Percentiles rank a stretch among this genome's conserved stretches.
phyloP scores from a whole-genome alignment of 2,329 filamentous ascomycete species.

The Eutypella sp. region DNA sequence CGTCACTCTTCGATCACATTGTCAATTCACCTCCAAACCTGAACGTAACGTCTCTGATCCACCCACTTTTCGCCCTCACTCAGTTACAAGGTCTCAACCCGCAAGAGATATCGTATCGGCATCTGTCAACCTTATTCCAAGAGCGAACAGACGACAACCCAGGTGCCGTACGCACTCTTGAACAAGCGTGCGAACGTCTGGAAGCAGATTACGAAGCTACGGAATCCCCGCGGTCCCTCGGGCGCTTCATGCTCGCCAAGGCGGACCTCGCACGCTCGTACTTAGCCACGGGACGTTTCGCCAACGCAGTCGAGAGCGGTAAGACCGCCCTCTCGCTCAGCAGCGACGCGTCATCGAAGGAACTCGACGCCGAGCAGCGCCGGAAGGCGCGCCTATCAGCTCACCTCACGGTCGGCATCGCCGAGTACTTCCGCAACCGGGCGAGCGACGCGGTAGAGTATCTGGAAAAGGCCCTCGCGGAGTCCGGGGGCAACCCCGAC shows the following conservation, averaged over 20 bases:
- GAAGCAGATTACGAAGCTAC: constrained; percentile 82
- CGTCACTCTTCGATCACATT: constrained; percentile 78
- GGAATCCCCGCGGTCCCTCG: constrained; percentile 70
- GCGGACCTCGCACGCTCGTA: constrained; percentile 82
- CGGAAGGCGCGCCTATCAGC: constrained; percentile 73
- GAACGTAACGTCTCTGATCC: constrained; percentile 62
- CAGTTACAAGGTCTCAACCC: constrained; percentile 72
- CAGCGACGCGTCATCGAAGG: constrained; percentile 63
- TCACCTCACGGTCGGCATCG: constrained; percentile 79
- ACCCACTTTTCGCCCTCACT: constrained; percentile 81
- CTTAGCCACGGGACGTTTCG: constrained; percentile 62
- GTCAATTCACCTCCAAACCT: constrained; percentile 49
- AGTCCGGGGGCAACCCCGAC: constrained; percentile 72
- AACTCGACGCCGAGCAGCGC: constrained; percentile 60
- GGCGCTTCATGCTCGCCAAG: constrained; percentile 75
- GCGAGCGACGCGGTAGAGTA: constrained; percentile 68
- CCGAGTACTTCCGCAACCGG: constrained; percentile 65
- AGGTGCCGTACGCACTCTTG: constrained; percentile 59
- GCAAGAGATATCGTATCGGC: constrained; percentile 65
- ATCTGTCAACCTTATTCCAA: constrained; percentile 74
- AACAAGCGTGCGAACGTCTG: constrained; percentile 60
- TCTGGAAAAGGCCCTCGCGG: constrained; percentile 74
- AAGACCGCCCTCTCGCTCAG: constrained; percentile 76
- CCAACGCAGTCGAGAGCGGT: constrained; percentile 70
- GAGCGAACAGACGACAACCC: constrained; percentile 71